Conservation (phyloP, 306 rosid species). For the Lathyrus oleraceus region DNA sequence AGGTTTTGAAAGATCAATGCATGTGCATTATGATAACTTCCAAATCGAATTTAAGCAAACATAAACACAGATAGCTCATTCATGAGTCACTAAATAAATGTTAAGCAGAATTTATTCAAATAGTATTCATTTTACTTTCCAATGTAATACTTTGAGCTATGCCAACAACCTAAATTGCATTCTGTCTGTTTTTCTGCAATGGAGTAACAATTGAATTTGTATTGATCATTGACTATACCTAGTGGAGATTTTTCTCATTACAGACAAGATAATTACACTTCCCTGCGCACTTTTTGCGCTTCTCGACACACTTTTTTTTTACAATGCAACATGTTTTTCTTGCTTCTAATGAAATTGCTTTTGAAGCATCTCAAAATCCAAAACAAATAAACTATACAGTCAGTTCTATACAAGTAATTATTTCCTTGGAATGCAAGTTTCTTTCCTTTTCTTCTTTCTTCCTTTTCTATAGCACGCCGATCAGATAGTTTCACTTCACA, state of each 20-base stretch:
- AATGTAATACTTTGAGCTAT: neutral
- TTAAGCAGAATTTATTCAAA: neutral
- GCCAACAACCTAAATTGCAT: neutral
- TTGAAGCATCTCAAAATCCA: neutral
- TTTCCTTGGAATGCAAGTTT: neutral
- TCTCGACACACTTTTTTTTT: neutral
- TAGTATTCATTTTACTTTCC: neutral
- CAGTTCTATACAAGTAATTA: neutral
- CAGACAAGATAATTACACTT: neutral
- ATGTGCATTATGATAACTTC: too few species aligned
- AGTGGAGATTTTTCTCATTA: neutral
- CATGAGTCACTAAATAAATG: too few species aligned
- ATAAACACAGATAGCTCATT: too few species aligned
- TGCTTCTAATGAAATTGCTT: neutral
- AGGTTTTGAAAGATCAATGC: too few species aligned
- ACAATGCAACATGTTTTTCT: neutral
- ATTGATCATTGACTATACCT: neutral
- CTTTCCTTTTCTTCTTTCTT: slow-evolving; percentile 2
- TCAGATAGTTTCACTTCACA: neutral
- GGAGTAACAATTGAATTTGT: neutral
- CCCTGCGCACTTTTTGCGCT: neutral
- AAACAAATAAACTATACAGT: neutral
- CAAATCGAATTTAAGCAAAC: too few species aligned
- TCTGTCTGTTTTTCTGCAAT: neutral
- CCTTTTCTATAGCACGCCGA: neutral